Conservation (phyloP, 805 yeast species). For the Kodamaea hsintzibuensis region DNA sequence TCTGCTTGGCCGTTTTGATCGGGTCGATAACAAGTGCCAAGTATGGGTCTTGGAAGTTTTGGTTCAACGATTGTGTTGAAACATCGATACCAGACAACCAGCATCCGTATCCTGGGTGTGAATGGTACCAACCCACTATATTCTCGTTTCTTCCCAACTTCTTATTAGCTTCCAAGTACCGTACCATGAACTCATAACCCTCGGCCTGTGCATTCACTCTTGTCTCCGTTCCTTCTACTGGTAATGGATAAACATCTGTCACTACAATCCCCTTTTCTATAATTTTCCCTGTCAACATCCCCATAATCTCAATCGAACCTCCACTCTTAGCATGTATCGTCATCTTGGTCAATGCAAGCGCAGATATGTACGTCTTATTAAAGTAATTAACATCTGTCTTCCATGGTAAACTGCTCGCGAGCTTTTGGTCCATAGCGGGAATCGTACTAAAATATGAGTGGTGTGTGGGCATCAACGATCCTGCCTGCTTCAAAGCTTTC, state of each 20-base stretch:
- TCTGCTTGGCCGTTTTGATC: slow-evolving; percentile 58
- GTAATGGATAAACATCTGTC: slow-evolving; percentile 80
- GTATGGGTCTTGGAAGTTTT: slow-evolving; percentile 88
- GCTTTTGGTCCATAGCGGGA: slow-evolving; percentile 13
- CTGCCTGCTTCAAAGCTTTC: background rate
- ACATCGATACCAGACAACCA: slow-evolving; percentile 95
- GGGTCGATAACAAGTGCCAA: slow-evolving; percentile 90
- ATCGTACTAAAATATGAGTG: background rate
- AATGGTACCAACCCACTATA: slow-evolving; percentile 97
- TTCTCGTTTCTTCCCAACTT: slow-evolving; percentile 52
- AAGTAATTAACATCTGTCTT: slow-evolving; percentile 58
- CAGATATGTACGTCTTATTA: slow-evolving; percentile 60
- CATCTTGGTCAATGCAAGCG: slow-evolving; percentile 75
- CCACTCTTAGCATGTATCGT: slow-evolving; percentile 78
- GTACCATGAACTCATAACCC: slow-evolving; percentile 94
- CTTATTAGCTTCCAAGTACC: slow-evolving; percentile 61
- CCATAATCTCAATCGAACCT: slow-evolving; percentile 91
- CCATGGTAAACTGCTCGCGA: slow-evolving; percentile 49
- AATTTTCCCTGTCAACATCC: slow-evolving; percentile 84
- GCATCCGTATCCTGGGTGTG: slow-evolving; percentile 99
- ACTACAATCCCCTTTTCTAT: slow-evolving; percentile 58
- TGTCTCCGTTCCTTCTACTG: slow-evolving; percentile 95
- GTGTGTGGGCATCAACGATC: background rate
- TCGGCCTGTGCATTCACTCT: slow-evolving; percentile 93
- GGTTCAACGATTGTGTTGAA: slow-evolving; percentile 82